Evolutionary conservation across 371 early-diverging fungal species (phyloP).

Genomic region (Haplosporangium sp.): DNA sequence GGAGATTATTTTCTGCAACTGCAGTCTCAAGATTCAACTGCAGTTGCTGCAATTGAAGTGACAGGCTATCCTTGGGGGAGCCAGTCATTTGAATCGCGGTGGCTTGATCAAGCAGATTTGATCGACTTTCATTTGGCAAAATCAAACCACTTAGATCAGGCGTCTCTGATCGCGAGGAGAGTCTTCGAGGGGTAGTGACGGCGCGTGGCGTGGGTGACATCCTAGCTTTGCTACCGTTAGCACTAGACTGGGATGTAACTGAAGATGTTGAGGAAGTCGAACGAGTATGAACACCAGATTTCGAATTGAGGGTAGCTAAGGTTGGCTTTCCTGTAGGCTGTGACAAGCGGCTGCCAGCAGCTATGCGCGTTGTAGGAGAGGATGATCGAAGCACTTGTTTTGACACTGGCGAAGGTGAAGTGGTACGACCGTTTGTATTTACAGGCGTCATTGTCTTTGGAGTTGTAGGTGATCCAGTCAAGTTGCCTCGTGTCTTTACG

Average conservation of each 20-base stretch:
- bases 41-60: slow-evolving; percentile 35
- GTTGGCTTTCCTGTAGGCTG: slow-evolving; percentile 29
- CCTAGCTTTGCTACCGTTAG: slow-evolving; percentile 27
- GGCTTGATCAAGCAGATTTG: slow-evolving; percentile 42
- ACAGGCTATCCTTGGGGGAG: slow-evolving; percentile 21
- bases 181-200: slow-evolving; percentile 34
- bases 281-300: slow-evolving; percentile 36
- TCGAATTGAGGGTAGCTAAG: slow-evolving; percentile 13
- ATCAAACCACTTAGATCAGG: slow-evolving; percentile 24
- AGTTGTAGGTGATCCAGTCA: slow-evolving; percentile 42
- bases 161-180: slow-evolving; percentile 47
- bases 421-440: slow-evolving; percentile 23
- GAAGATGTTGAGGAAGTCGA: slow-evolving; percentile 49
- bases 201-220: slow-evolving; percentile 50
- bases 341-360: slow-evolving; percentile 24
- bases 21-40: slow-evolving; percentile 42
- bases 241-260: slow-evolving; percentile 42
- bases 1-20: slow-evolving; percentile 49
- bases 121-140: slow-evolving; percentile 42
- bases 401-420: slow-evolving; percentile 45
- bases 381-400: slow-evolving; percentile 30
- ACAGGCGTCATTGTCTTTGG: slow-evolving; percentile 24
- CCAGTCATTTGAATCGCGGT: slow-evolving; percentile 33
- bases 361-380: slow-evolving; percentile 42
- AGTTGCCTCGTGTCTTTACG: slow-evolving; percentile 35